A percentile compares a stretch with the other conserved stretches of the same genome.
Evolutionary conservation across 31 red algal species (phyloP).

Genomic region (Bonnemaisonia californica): DNA sequence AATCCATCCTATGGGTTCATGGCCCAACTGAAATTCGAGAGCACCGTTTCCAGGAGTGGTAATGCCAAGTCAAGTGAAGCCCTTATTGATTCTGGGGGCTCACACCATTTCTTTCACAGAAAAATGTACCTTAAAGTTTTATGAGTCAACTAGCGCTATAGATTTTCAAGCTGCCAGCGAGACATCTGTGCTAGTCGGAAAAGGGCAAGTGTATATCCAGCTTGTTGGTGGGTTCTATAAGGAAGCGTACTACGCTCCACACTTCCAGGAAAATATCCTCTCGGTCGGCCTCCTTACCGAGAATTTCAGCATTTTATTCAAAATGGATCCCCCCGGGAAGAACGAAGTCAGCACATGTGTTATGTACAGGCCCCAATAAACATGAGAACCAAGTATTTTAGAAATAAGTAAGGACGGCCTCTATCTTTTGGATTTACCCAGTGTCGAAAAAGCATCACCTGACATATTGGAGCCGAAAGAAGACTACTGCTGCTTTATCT

Average conservation of each 20-base stretch:
- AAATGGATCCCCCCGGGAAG: background rate
- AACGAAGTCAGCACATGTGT: constrained; percentile 17
- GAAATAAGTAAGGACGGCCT: constrained; percentile 7
- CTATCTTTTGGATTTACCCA: background rate
- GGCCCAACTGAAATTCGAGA: too few relatives aligned
- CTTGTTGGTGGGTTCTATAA: background rate
- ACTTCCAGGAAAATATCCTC: background rate
- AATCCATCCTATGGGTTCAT: too few relatives aligned
- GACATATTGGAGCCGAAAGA: background rate
- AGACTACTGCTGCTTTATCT: background rate
- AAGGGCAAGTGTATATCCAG: background rate
- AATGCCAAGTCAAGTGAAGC: too few relatives aligned
- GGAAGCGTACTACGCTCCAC: background rate
- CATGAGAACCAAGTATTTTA: background rate
- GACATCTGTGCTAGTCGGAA: background rate
- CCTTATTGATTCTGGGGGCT: too few relatives aligned
- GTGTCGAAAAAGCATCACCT: background rate
- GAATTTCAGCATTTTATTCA: background rate
- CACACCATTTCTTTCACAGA: too few relatives aligned
- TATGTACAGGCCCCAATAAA: background rate
- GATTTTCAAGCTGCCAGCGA: too few relatives aligned
- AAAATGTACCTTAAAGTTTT: too few relatives aligned
- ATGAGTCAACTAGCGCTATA: too few relatives aligned
- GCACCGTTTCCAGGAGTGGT: too few relatives aligned
- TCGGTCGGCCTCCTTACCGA: background rate